Conservation (phyloP, 2,329 filamentous ascomycete genomes). For the Parafenestella ontariensis region DNA sequence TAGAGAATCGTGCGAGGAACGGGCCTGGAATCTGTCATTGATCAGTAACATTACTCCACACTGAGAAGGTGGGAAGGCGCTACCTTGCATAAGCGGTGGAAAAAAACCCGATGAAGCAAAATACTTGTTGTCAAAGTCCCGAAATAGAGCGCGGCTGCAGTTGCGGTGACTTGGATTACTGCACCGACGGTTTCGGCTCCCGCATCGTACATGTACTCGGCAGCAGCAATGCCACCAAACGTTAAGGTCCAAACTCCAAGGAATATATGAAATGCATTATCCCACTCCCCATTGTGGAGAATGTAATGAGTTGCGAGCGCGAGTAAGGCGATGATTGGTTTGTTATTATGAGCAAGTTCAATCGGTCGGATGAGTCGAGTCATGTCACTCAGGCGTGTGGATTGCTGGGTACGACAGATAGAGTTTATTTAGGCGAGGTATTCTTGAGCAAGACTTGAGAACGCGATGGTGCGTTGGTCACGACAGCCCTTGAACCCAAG, state of each 20-base stretch:
- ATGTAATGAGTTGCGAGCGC: constrained; percentile 33
- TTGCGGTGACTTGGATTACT: constrained; percentile 14
- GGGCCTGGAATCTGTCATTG: constrained; percentile 48
- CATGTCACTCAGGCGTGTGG: constrained; percentile 1
- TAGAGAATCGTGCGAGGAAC: constrained; percentile 44
- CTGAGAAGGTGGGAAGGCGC: neutral
- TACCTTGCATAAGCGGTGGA: constrained; percentile 49
- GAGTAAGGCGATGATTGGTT: constrained; percentile 22
- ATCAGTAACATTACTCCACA: neutral
- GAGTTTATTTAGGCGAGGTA: neutral
- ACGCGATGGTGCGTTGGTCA: neutral
- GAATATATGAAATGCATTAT: constrained; percentile 23
- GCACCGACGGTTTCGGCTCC: constrained; percentile 9
- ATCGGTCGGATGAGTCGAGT: constrained; percentile 6
- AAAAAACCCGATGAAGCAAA: constrained; percentile 49
- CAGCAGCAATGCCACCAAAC: constrained; percentile 22
- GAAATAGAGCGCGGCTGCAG: constrained; percentile 30
- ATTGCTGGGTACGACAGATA: neutral
- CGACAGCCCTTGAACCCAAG: neutral
- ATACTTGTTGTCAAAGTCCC: constrained; percentile 42
- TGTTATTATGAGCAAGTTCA: constrained; percentile 30
- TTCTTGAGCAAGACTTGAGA: neutral
- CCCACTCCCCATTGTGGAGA: constrained; percentile 34
- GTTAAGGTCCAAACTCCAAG: constrained; percentile 19
- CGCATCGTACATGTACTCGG: constrained; percentile 24